Conservation (phyloP, 1,139 yeast species). For the Hansenula lynferdii region DNA sequence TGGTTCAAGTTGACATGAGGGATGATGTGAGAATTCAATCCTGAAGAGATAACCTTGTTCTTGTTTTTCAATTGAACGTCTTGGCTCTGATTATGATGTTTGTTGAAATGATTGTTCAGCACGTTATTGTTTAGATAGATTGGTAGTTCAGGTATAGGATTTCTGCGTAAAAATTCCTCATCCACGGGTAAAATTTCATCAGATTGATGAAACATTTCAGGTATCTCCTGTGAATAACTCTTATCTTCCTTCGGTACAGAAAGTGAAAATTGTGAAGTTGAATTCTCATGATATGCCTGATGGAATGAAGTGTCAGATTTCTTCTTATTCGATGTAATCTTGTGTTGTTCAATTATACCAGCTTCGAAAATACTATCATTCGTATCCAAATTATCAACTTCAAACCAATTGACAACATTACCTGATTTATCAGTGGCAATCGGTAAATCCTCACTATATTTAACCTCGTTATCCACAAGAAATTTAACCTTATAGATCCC, state of each 20-base stretch:
- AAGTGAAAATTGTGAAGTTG: neutral
- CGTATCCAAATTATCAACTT: conserved; percentile 39
- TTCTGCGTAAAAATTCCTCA: conserved; percentile 26
- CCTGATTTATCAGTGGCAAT: conserved; percentile 69
- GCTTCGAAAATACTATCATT: conserved; percentile 12
- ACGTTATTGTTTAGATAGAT: conserved; percentile 55
- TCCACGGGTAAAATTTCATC: conserved; percentile 28
- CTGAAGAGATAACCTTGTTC: conserved; percentile 12
- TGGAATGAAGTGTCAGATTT: conserved; percentile 15
- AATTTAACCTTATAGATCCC: conserved; percentile 42
- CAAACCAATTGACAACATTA: conserved; percentile 67
- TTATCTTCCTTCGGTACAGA: conserved; percentile 17
- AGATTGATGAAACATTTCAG: conserved; percentile 9
- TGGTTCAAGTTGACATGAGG: conserved; percentile 71
- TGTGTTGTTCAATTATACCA: conserved; percentile 16
- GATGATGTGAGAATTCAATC: conserved; percentile 30
- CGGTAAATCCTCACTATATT: conserved; percentile 55
- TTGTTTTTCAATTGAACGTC: conserved; percentile 9
- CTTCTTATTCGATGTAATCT: conserved; percentile 10
- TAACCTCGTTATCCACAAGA: conserved; percentile 49
- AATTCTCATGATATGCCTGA: neutral
- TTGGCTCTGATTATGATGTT: conserved; percentile 16
- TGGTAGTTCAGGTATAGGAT: conserved; percentile 43
- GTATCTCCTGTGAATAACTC: conserved; percentile 27
- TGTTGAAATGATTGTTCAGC: conserved; percentile 37